Conservation (phyloP, 768 basidiomycete genomes). For the Rhodotorula taiwanensis region DNA sequence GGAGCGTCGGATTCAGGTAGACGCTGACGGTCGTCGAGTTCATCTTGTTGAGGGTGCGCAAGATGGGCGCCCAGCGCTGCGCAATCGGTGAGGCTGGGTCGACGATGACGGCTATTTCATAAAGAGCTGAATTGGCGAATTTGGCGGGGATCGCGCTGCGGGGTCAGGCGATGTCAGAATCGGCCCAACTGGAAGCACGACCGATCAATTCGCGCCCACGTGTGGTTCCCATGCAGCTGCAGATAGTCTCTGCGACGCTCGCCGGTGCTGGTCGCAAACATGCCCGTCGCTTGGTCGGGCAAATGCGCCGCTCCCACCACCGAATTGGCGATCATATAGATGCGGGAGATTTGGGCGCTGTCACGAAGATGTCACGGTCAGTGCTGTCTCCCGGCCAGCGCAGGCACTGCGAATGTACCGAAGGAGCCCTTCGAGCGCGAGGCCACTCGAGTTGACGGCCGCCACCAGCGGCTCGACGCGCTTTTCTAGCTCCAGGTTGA, state of each 20-base stretch:
- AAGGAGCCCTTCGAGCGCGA: conserved; percentile 14
- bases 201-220: conserved; percentile 2
- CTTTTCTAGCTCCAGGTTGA: conserved; percentile 65
- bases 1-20: conserved; percentile 63
- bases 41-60: conserved; percentile 49
- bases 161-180: not conserved
- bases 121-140: conserved; percentile 7
- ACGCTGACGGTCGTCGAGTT: conserved; percentile 55
- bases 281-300: conserved; percentile 45
- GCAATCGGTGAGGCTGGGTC: conserved; percentile 79
- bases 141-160: conserved; percentile 17
- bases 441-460: conserved; percentile 51
- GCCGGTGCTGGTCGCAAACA: conserved; percentile 21
- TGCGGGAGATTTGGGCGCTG: conserved; percentile 50
- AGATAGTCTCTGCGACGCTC: conserved; percentile 13
- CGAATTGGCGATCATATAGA: conserved; percentile 63
- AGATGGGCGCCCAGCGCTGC: conserved; percentile 75
- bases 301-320: conserved; percentile 63
- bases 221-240: conserved; percentile 8
- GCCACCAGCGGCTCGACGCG: conserved; percentile 62
- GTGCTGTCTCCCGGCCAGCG: not conserved
- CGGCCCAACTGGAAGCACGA: too few relatives aligned
- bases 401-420: not conserved
- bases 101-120: conserved; percentile 61
- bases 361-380: too few relatives aligned